Evolutionary conservation across 768 basidiomycete species (phyloP).

Genomic region (Lentinus tigrinus): DNA sequence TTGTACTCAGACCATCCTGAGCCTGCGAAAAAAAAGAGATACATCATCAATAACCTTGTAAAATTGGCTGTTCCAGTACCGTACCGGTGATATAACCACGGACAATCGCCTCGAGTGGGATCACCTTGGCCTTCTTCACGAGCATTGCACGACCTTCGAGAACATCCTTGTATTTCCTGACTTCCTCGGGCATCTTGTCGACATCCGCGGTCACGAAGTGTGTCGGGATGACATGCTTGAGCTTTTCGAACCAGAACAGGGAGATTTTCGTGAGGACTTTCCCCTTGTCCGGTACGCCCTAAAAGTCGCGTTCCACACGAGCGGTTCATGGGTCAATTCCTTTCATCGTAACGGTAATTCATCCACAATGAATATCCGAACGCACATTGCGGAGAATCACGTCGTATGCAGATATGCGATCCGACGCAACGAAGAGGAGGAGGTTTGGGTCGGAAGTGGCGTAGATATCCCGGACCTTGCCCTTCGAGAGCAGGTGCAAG

Average conservation of each 20-base stretch:
- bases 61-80: conserved; percentile 8
- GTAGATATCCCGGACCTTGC: conserved; percentile 98
- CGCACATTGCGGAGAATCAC: conserved; percentile 86
- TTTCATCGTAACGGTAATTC: neutral
- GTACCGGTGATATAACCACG: conserved; percentile 94
- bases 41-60: neutral
- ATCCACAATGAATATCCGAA: neutral
- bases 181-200: conserved; percentile 79
- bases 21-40: conserved; percentile 45
- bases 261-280: conserved; percentile 87
- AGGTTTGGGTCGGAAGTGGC: conserved; percentile 63
- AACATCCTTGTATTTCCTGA: conserved; percentile 71
- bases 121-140: conserved; percentile 82
- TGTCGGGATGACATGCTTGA: conserved; percentile 78
- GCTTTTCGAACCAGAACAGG: conserved; percentile 91
- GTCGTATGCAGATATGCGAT: conserved; percentile 96
- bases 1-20: conserved; percentile 97
- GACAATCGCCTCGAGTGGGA: conserved; percentile 94
- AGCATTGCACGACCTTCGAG: conserved; percentile 88
- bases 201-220: conserved; percentile 82
- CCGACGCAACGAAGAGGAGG: conserved; percentile 91
- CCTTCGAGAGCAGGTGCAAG: conserved; percentile 75
- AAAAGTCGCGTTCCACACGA: neutral
- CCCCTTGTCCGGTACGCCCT: conserved; percentile 97
- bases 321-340: neutral